These are phyloP conservation scores for Picea abies DNA, from an alignment of 83 land plant species.

Conservation along the genomic window DNA sequence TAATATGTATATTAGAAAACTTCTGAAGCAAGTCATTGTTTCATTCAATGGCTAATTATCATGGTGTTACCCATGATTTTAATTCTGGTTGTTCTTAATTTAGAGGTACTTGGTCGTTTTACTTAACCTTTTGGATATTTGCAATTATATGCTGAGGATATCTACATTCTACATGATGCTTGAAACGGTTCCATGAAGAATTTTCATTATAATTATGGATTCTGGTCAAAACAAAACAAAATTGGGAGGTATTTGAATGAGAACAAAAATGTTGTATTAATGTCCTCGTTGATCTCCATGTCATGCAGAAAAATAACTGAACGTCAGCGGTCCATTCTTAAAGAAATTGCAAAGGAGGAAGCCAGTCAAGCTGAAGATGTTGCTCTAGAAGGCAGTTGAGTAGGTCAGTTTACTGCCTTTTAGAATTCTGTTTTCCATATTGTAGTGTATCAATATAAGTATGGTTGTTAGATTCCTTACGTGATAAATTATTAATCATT, in stretches of 20 bases:
- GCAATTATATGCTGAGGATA: background rate
- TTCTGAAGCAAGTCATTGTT: background rate
- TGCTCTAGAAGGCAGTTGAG: slow-evolving; percentile 7
- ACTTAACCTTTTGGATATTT: background rate
- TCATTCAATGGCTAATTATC: background rate
- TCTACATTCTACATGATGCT: too few relatives aligned
- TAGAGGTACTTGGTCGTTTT: background rate
- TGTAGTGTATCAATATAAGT: too few relatives aligned
- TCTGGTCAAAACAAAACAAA: too few relatives aligned
- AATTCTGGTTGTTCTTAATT: background rate
- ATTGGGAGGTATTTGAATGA: too few relatives aligned
- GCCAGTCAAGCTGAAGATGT: slow-evolving; percentile 15
- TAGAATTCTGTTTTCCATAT: too few relatives aligned
- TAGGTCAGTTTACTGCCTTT: slow-evolving; percentile 12
- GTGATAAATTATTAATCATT: too few relatives aligned
- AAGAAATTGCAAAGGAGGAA: slow-evolving; percentile 18
- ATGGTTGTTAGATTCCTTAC: too few relatives aligned
- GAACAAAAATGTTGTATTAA: too few relatives aligned
- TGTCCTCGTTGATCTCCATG: too few relatives aligned
- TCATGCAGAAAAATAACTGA: slow-evolving; percentile 10
- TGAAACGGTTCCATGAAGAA: too few relatives aligned
- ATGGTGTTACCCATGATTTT: background rate
- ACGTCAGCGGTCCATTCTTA: background rate
- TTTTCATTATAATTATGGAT: too few relatives aligned
- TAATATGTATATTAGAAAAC: background rate